Conservation (phyloP, 73 alveolate genomes). For the Paramecium bursaria region DNA sequence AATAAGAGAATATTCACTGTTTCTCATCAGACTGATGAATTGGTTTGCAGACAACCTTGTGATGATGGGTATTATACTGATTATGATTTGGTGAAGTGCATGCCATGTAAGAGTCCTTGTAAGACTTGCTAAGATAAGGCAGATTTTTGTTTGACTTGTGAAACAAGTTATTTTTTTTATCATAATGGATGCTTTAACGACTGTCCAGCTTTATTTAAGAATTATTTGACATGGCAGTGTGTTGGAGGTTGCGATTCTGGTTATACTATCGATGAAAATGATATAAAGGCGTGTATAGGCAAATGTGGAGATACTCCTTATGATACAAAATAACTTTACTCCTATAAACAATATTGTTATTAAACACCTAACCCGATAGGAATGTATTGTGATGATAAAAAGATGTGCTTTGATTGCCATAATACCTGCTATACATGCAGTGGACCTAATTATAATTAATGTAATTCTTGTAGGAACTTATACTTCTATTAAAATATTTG, state of each 20-base stretch:
- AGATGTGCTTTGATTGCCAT: not conserved
- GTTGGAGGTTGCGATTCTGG: conserved; percentile 5
- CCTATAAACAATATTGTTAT: not conserved
- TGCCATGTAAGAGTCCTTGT: not conserved
- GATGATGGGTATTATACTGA: conserved; percentile 33
- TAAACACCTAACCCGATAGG: not conserved
- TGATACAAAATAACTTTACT: not conserved
- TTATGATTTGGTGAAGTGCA: not conserved
- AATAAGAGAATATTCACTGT: not conserved
- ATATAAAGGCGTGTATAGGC: conserved; percentile 11
- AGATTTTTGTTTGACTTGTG: not conserved
- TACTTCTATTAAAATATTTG: too few species aligned
- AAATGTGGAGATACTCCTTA: not conserved
- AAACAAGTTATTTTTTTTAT: not conserved
- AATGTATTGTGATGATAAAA: not conserved
- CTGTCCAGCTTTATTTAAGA: not conserved
- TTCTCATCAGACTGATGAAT: not conserved
- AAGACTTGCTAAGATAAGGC: not conserved
- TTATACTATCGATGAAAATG: not conserved
- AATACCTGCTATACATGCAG: not conserved
- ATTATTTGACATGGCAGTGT: conserved; percentile 8
- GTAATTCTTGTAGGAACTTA: conserved; percentile 5
- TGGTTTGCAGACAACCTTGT: conserved; percentile 9
- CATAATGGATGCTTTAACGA: conserved; percentile 2
- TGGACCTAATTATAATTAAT: not conserved